Conservation (phyloP, 2,329 filamentous ascomycete genomes). For the Trichoderma gracile region DNA sequence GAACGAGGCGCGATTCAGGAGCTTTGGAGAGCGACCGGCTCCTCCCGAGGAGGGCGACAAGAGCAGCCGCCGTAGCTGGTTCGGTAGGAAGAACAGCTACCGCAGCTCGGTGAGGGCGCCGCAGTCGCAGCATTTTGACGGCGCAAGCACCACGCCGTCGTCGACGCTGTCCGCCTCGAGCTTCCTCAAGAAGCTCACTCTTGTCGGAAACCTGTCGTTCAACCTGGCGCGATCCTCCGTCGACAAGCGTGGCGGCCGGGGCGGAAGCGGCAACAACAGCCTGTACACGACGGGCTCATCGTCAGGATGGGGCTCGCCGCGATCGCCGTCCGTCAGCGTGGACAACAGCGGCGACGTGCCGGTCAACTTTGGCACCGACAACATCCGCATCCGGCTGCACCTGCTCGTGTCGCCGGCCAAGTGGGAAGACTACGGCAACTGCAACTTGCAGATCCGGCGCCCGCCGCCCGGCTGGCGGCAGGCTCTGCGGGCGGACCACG, state of each 20-base stretch:
- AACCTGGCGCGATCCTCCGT: constrained; percentile 81
- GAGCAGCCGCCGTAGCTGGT: constrained; percentile 56
- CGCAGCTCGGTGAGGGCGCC: constrained; percentile 62
- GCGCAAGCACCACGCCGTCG: constrained; percentile 64
- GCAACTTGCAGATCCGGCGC: constrained; percentile 76
- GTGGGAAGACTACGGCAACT: constrained; percentile 91
- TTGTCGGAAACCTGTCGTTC: constrained; percentile 69
- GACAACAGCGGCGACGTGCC: constrained; percentile 54
- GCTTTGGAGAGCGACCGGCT: constrained; percentile 61
- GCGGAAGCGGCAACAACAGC: constrained; percentile 57
- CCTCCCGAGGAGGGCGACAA: constrained; percentile 50
- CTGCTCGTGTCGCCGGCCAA: constrained; percentile 72
- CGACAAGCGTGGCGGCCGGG: constrained; percentile 51
- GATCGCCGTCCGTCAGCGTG: constrained; percentile 60
- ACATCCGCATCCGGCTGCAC: constrained; percentile 85
- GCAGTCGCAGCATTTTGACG: constrained; percentile 64
- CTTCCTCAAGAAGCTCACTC: constrained; percentile 77
- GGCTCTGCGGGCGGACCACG: constrained; percentile 61
- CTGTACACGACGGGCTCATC: constrained; percentile 62
- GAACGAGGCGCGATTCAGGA: constrained; percentile 69
- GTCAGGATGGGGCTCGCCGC: constrained; percentile 49
- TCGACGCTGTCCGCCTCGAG: constrained; percentile 70
- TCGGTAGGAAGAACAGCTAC: constrained; percentile 66
- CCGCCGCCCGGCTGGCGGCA: constrained; percentile 64
- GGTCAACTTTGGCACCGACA: constrained; percentile 63